Percentiles rank a stretch among this genome's conserved stretches.
Evolutionary conservation across 2,329 filamentous ascomycete genomes (phyloP).

Genomic region (Dactylonectria macrodidyma): DNA sequence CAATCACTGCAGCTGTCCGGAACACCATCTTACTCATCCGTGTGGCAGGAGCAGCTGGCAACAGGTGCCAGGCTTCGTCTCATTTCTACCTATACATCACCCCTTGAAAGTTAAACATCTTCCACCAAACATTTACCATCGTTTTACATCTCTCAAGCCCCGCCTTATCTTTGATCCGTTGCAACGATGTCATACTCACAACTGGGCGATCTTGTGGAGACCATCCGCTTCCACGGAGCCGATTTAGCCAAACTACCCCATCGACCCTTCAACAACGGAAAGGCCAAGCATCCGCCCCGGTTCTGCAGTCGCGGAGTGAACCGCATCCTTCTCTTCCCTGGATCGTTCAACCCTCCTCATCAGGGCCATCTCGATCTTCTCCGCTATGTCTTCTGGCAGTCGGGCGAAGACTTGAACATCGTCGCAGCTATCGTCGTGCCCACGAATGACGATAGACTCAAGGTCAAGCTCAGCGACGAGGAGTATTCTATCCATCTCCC

Average conservation of each 20-base stretch:
- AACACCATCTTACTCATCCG: background rate
- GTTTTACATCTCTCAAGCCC: no score
- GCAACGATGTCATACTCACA: constrained; percentile 22
- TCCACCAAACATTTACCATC: background rate
- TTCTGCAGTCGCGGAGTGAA: constrained; percentile 39
- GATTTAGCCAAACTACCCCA: background rate
- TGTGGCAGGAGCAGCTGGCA: background rate
- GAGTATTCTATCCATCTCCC: constrained; percentile 34
- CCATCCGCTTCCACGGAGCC: constrained; percentile 6
- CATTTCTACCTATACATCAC: background rate
- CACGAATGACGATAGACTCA: constrained; percentile 44
- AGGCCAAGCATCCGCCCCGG: constrained; percentile 12
- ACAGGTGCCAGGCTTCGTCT: background rate
- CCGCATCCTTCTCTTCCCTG: constrained; percentile 53
- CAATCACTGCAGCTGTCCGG: background rate
- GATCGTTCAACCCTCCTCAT: constrained; percentile 58
- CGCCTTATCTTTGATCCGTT: background rate
- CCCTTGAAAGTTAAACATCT: background rate
- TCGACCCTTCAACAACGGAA: constrained; percentile 37
- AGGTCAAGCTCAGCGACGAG: constrained; percentile 39
- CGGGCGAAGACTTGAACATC: constrained; percentile 48
- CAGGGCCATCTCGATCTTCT: constrained; percentile 53
- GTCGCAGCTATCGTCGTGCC: constrained; percentile 51
- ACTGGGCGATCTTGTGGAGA: constrained; percentile 40
- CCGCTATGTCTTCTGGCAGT: constrained; percentile 46